Evolutionary conservation across 139 green algal species (phyloP).

Genomic region (Astrephomene gubernaculifera): DNA sequence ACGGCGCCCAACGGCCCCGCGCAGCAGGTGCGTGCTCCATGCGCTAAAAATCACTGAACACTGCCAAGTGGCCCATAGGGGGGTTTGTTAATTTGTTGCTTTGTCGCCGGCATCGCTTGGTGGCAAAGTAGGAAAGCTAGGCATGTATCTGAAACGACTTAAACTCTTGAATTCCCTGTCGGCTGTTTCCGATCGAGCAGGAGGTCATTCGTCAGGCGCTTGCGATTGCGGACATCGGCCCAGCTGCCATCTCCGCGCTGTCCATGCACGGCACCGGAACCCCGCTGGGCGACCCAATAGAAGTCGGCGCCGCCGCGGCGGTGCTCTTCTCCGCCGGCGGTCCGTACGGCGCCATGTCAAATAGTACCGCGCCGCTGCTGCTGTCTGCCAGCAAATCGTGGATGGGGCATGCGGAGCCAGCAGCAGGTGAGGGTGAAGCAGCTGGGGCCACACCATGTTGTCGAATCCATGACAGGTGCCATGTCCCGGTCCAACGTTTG

Average conservation of each 20-base stretch:
- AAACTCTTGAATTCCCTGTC: no score
- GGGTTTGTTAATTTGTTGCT: no score
- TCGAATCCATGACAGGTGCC: no score
- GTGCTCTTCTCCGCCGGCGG: conserved; percentile 37
- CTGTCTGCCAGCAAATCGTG: conserved; percentile 77
- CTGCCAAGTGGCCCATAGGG: no score
- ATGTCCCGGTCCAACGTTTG: no score
- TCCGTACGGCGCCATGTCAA: neutral
- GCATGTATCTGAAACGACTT: no score
- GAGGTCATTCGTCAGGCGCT: conserved; percentile 74
- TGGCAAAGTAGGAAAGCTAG: no score
- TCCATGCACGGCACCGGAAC: conserved; percentile 90
- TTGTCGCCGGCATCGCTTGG: no score
- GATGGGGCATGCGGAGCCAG: conserved; percentile 83
- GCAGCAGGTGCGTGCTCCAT: conserved; percentile 77
- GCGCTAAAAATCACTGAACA: no score
- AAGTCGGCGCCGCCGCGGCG: conserved; percentile 64
- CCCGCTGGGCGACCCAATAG: conserved; percentile 79
- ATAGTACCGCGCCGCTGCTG: conserved; percentile 41
- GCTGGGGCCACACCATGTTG: no score
- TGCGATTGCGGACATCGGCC: conserved; percentile 25
- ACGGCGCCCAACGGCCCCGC: conserved; percentile 92
- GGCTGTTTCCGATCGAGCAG: no score
- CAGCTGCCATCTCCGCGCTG: conserved; percentile 58
- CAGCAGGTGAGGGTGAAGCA: conserved; percentile 71